Evolutionary conservation across 352 stramenopile species (phyloP).

Genomic region (Globisporangium okanoganense): DNA sequence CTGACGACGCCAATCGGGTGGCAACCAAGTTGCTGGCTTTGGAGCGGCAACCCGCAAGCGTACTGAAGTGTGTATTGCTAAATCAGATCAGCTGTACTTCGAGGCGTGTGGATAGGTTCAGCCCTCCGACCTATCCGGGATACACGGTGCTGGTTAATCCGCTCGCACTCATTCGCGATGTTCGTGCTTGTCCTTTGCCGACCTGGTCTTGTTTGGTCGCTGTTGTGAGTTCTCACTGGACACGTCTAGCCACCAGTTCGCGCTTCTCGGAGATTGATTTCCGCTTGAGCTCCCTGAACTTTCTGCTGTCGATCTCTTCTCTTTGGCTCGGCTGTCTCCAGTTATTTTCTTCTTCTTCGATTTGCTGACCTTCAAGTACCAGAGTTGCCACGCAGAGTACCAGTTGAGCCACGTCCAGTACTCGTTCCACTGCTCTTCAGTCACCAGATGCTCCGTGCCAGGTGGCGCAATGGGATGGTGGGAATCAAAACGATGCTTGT

Average conservation of each 20-base stretch:
- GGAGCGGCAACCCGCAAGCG: too few species aligned
- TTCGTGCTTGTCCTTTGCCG: background rate
- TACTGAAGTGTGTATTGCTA: too few species aligned
- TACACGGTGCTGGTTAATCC: background rate
- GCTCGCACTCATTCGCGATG: background rate
- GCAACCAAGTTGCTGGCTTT: too few species aligned
- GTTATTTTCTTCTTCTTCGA: slow-evolving; percentile 10
- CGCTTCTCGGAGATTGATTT: background rate
- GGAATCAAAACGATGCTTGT: slow-evolving; percentile 17
- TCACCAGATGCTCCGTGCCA: slow-evolving; percentile 50
- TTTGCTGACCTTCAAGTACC: slow-evolving; percentile 42
- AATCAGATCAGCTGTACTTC: too few species aligned
- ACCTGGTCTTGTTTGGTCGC: too few species aligned
- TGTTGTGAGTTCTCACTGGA: background rate
- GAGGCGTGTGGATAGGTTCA: too few species aligned
- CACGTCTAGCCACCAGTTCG: slow-evolving; percentile 17
- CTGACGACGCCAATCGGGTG: too few species aligned
- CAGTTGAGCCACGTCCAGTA: slow-evolving; percentile 71
- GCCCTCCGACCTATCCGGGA: too few species aligned
- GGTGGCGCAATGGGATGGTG: slow-evolving; percentile 39
- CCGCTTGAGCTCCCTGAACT: background rate
- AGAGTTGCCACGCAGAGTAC: slow-evolving; percentile 67
- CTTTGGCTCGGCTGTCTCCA: too few species aligned
- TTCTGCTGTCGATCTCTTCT: background rate
- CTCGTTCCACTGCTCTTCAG: slow-evolving; percentile 42